Conservation (phyloP, 176 grass and related monocot species). For the Metroxylon sagu region DNA sequence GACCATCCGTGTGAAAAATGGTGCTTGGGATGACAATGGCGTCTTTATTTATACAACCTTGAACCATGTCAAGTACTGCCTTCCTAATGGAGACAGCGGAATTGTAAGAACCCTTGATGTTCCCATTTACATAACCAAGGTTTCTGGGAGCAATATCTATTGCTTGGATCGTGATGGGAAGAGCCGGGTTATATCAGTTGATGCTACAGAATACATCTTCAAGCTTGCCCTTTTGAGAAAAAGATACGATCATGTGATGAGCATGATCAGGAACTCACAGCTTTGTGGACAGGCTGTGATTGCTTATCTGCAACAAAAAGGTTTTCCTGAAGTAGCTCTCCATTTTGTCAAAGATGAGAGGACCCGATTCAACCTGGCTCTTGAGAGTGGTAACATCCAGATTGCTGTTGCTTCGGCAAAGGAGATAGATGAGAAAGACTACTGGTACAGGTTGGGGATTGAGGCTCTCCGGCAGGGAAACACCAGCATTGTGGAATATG, state of each 20-base stretch:
- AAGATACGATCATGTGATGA: conserved; percentile 94
- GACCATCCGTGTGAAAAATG: conserved; percentile 97
- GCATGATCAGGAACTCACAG: conserved; percentile 90
- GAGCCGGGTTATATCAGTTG: conserved; percentile 65
- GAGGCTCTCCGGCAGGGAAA: conserved; percentile 82
- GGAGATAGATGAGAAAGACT: conserved; percentile 90
- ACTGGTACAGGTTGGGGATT: conserved; percentile 87
- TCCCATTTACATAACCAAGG: conserved; percentile 91
- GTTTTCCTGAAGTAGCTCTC: conserved; percentile 97
- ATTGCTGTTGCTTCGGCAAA: conserved; percentile 93
- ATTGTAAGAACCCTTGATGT: conserved; percentile 91
- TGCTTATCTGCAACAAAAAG: conserved; percentile 94
- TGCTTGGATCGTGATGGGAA: conserved; percentile 94
- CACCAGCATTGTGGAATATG: conserved; percentile 82
- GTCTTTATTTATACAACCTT: conserved; percentile 87
- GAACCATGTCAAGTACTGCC: conserved; percentile 98
- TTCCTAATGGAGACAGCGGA: conserved; percentile 90
- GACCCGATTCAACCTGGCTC: conserved; percentile 87
- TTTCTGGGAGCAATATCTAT: conserved; percentile 63
- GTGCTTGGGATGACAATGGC: conserved; percentile 96
- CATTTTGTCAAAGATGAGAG: conserved; percentile 99
- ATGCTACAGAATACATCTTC: conserved; percentile 97
- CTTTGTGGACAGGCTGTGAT: conserved; percentile 93
- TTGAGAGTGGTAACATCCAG: conserved; percentile 92
- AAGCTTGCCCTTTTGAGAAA: conserved; percentile 81